Percentiles rank a stretch among this genome's conserved stretches.
phyloP scores from a whole-genome alignment of 495 filamentous ascomycete genomes.

The Chaetomium fimeti region DNA sequence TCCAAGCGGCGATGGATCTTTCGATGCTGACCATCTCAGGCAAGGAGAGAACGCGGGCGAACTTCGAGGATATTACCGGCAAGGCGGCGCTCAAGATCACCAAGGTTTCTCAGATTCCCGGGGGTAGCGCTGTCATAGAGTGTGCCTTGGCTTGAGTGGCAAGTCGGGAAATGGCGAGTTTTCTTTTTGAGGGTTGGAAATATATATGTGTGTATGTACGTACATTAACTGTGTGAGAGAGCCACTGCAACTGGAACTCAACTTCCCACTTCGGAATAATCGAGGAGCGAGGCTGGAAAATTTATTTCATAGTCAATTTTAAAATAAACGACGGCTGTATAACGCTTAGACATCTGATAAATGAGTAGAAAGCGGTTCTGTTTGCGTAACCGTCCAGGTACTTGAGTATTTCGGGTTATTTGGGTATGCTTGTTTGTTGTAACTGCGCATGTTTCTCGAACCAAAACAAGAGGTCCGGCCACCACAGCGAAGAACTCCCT shows the following conservation, averaged over 20 bases:
- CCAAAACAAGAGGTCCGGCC: too few species aligned
- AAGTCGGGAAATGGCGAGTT: too few species aligned
- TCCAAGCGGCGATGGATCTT: neutral
- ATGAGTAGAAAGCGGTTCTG: neutral
- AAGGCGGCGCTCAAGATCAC: constrained; percentile 1
- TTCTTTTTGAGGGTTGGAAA: too few species aligned
- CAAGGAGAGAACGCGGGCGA: constrained; percentile 1
- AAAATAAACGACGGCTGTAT: neutral
- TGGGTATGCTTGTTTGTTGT: too few species aligned
- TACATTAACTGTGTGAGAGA: neutral
- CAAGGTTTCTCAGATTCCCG: neutral
- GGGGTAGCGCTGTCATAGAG: neutral
- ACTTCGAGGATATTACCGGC: neutral
- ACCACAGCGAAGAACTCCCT: too few species aligned
- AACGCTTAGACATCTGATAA: neutral
- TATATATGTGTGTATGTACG: too few species aligned
- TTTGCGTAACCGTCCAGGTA: too few species aligned
- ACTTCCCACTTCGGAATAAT: too few species aligned
- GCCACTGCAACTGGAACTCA: too few species aligned
- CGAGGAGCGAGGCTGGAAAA: too few species aligned
- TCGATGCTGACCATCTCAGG: constrained; percentile 6
- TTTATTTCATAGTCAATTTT: neutral
- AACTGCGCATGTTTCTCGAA: too few species aligned
- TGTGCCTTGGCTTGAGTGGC: constrained; percentile 1
- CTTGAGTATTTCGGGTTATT: too few species aligned